Base-by-base conservation (phyloP, 2,329 filamentous ascomycete genomes). In the Penicillium nordicum region DNA sequence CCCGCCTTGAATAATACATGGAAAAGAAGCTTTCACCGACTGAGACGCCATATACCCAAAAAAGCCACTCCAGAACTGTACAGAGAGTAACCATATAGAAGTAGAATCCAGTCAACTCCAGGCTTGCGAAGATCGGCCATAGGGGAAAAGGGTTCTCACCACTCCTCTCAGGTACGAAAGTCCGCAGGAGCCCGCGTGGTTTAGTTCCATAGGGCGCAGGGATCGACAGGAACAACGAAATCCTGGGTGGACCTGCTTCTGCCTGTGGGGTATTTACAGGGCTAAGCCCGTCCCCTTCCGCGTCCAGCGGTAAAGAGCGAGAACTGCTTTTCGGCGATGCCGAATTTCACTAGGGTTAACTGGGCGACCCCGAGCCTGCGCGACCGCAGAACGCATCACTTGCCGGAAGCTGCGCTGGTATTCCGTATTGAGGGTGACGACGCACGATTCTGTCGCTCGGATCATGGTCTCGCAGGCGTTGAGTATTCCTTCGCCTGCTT, bases 381-480 rank as follows among this genome's bases (percentile, higher is more conserved):
- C 89, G 16, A 97, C 81, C 30, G 92, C 91, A 58, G 89, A 93
- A 48, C 92, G 88, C 92, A 97, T 96, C 36, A 96, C 92, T 76
- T 92, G 93, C 65, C 91, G 89, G 78, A 97, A 96, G 75, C 95
- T 96, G 65, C 92, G 84, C 88, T 96, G 92, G 74, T 96, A 97
- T 72, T 96, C 92, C 1, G 92, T 96, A 71, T 90, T 94, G 50
- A 96, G 80, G 11, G 92, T 96, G 55, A 94, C 91, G 21, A 96
- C 90, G 70, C 92, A 96, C 5, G 91, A 92, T 75, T 97, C 92
- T 64, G 96, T 92, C 14, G 92, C 92, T 41, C 91, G 84, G 32
- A 96, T 90, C 65, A 96, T 95, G 4, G 90, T 94, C 79, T 96
- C 92, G 73, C 92, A 96, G 9, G 92, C 92, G 68, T 88, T 88